Percentiles rank a stretch among this genome's conserved stretches.
phyloP scores from a whole-genome alignment of 371 early-diverging fungal genomes.

The Haplosporangium sp. region DNA sequence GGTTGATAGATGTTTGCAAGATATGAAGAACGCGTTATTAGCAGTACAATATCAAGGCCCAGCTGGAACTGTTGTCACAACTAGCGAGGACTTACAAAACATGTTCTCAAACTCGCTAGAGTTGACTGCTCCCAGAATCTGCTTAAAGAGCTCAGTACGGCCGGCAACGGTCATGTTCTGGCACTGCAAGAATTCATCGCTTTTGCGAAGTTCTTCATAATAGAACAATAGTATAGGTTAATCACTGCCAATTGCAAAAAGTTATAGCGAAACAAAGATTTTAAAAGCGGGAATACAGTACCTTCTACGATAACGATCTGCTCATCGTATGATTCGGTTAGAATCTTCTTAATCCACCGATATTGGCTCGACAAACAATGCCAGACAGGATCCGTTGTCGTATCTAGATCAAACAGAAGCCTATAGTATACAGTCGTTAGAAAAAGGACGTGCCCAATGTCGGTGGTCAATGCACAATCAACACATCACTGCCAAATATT shows the following conservation, averaged over 20 bases:
- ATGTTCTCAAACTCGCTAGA: constrained; percentile 60
- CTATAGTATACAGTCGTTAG: constrained; percentile 46
- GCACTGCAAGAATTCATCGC: constrained; percentile 29
- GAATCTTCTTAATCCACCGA: constrained; percentile 83
- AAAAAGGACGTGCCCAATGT: no score
- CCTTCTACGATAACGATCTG: constrained; percentile 62
- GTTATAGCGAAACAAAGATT: no score
- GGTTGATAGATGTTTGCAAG: background rate
- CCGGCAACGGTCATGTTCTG: constrained; percentile 49
- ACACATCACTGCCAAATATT: background rate
- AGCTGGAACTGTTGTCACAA: background rate
- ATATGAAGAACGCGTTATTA: background rate
- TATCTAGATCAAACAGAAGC: constrained; percentile 83
- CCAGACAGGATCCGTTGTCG: constrained; percentile 90
- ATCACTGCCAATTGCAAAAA: background rate
- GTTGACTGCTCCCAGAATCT: constrained; percentile 54
- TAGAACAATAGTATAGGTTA: background rate
- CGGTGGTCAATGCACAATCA: background rate
- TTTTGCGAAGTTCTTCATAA: constrained; percentile 42
- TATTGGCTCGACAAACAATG: constrained; percentile 91
- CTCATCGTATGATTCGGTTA: constrained; percentile 72
- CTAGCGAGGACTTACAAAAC: constrained; percentile 37
- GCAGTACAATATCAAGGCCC: background rate
- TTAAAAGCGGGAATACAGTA: constrained; percentile 1
- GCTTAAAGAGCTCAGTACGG: constrained; percentile 47